Percentiles rank a stretch among this genome's conserved stretches.
phyloP scores from a whole-genome alignment of 768 basidiomycete species.

The Tricholoma hemisulphureum region DNA sequence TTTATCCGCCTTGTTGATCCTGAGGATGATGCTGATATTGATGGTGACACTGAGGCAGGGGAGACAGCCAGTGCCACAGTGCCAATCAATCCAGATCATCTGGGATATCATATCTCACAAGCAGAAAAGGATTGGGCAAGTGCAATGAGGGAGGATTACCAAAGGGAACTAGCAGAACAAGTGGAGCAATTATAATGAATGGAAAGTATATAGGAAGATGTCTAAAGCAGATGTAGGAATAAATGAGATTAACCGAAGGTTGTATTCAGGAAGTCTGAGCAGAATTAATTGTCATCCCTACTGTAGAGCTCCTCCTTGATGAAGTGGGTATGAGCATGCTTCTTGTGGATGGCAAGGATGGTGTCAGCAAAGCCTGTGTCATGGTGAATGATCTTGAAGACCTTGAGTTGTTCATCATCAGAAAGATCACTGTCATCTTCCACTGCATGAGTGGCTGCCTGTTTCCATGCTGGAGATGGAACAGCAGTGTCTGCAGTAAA shows the following conservation, averaged over 20 bases:
- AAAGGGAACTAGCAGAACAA: neutral
- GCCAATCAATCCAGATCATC: slow-evolving; percentile 8
- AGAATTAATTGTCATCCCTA: neutral
- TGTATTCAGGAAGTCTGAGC: slow-evolving; percentile 5
- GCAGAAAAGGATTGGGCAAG: slow-evolving; percentile 20
- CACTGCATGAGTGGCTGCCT: slow-evolving; percentile 13
- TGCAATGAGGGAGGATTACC: slow-evolving; percentile 14
- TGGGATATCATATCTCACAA: slow-evolving; percentile 10
- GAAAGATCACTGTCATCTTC: slow-evolving; percentile 21
- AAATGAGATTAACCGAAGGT: slow-evolving; percentile 5
- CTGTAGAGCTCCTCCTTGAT: slow-evolving; percentile 9
- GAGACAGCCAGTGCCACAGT: neutral
- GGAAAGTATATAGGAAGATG: neutral
- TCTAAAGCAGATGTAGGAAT: neutral
- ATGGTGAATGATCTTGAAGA: slow-evolving; percentile 13
- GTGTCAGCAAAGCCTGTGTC: slow-evolving; percentile 18
- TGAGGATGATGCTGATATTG: slow-evolving; percentile 5
- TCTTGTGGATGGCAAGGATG: slow-evolving; percentile 16
- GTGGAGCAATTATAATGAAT: neutral
- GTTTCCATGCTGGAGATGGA: slow-evolving; percentile 9
- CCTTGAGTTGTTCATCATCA: slow-evolving; percentile 16
- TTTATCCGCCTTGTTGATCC: slow-evolving; percentile 27
- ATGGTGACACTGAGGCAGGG: neutral
- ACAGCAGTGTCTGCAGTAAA: slow-evolving; percentile 7
- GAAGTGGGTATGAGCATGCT: slow-evolving; percentile 11